Evolutionary conservation across 371 early-diverging fungal species (phyloP), one percentile per base, ranked within the genome.

Genomic region (Mortierella sp.): DNA sequence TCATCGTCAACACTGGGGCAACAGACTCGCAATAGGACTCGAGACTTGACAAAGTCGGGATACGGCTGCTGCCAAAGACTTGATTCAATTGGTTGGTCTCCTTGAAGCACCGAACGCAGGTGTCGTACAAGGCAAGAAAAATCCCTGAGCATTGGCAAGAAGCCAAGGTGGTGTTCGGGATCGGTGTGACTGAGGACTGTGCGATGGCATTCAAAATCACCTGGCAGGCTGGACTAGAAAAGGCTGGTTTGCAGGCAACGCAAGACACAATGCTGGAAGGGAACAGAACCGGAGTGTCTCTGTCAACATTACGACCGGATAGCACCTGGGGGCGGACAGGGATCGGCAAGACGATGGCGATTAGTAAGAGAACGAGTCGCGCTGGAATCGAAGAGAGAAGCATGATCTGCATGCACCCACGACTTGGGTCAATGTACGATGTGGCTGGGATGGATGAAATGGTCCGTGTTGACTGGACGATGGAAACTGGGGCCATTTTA

Each of bases 141-240:
- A 60, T 24, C 16, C 29, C 25, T 2, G 55, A 54, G 59, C 73
- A 72, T 39, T 72, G 73, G 25, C 73, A 72, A n/a, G 13, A 48
- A n/a, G 63, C 54, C 60, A 72, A 19, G 44, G 67, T 70, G 27
- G 63, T 25, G 48, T 66, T 78, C 25, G 71, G 64, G 39, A 78
- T 63, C 3, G 67, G 51, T 13, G 24, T 28, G 0, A 54, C 17
- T 10, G 66, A 54, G 0, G 57, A 39, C 21, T 37, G 54, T 2
- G 54, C 27, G 39, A 72, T 72, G 22, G 73, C 57, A 45, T 47
- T 14, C 31, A 72, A 34, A 43, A 72, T 72, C 28, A 43, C 21
- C 50, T 72, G 54, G 43, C 73, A 72, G 49, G 63, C 43, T 1
- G 58, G 17, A 22, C 34, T 72, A 0, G 49, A n/a, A 40, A 72